Conservation (phyloP, 768 basidiomycete species). For the Naganishia friedmannii region DNA sequence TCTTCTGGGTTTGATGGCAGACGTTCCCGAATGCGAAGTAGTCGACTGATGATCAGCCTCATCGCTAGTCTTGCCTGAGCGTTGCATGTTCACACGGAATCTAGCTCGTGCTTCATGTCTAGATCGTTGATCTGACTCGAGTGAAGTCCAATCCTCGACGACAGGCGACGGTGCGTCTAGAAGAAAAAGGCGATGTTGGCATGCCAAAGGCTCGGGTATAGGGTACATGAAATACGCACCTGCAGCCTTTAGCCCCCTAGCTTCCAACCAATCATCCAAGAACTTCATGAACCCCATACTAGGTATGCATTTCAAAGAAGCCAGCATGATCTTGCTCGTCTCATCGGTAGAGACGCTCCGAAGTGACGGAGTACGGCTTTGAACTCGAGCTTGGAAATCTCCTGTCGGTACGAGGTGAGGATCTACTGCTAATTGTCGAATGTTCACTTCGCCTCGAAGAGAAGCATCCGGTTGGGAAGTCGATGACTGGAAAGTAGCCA, state of each 20-base stretch:
- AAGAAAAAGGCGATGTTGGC: not conserved
- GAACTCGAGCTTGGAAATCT: not conserved
- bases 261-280: conserved; percentile 19
- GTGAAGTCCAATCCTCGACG: conserved; percentile 1
- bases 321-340: not conserved
- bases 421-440: too few species aligned
- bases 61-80: not conserved
- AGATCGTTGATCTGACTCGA: not conserved
- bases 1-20: not conserved
- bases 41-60: not conserved
- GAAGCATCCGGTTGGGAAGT: not conserved
- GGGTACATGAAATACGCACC: not conserved
- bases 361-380: not conserved
- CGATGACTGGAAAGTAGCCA: not conserved
- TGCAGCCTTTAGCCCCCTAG: conserved; percentile 2
- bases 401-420: not conserved
- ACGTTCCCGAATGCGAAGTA: not conserved
- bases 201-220: not conserved
- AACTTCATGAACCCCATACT: conserved; percentile 18
- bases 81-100: not conserved
- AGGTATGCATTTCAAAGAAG: not conserved
- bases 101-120: conserved; percentile 13
- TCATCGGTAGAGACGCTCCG: not conserved
- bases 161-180: conserved; percentile 6
- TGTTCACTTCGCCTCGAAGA: not conserved